Percentiles rank a stretch among this genome's conserved stretches.
Conservation (phyloP, 306 rosid genomes). For the Pyrus betulifolia region DNA sequence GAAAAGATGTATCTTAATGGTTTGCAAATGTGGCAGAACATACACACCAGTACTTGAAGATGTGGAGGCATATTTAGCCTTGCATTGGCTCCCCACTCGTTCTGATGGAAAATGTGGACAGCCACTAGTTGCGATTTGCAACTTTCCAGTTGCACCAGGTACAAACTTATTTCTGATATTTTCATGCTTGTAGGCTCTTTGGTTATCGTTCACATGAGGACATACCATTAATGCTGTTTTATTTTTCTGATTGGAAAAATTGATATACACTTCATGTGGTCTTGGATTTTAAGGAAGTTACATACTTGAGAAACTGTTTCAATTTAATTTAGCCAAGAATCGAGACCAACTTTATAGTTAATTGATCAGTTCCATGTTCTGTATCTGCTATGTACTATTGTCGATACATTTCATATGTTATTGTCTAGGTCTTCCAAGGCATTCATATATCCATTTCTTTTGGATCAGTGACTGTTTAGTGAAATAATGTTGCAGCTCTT, state of each 20-base stretch:
- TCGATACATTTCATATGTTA: no score
- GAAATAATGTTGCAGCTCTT: slow-evolving; percentile 57
- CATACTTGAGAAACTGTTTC: slow-evolving; percentile 2
- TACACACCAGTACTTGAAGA: slow-evolving; percentile 75
- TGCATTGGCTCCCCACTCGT: slow-evolving; percentile 86
- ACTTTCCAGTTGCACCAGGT: slow-evolving; percentile 74
- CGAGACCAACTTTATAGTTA: background rate
- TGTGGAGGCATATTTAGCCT: slow-evolving; percentile 70
- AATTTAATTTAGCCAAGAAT: background rate
- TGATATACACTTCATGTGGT: background rate
- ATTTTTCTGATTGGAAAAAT: background rate
- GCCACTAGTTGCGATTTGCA: slow-evolving; percentile 61
- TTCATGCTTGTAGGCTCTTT: background rate
- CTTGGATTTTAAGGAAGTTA: background rate
- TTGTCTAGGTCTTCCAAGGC: background rate
- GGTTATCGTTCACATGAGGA: background rate
- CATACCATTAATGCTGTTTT: slow-evolving; percentile 2
- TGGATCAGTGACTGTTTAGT: background rate
- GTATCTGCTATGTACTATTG: background rate
- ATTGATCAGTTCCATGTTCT: background rate
- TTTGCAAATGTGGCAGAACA: slow-evolving; percentile 37
- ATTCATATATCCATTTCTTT: background rate
- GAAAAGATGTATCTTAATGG: slow-evolving; percentile 11
- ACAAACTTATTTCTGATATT: slow-evolving; percentile 8
- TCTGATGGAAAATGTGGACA: slow-evolving; percentile 66